A percentile compares a stretch with the other conserved stretches of the same genome.
phyloP scores from a whole-genome alignment of 768 basidiomycete species.

The Rickenella mellea region DNA sequence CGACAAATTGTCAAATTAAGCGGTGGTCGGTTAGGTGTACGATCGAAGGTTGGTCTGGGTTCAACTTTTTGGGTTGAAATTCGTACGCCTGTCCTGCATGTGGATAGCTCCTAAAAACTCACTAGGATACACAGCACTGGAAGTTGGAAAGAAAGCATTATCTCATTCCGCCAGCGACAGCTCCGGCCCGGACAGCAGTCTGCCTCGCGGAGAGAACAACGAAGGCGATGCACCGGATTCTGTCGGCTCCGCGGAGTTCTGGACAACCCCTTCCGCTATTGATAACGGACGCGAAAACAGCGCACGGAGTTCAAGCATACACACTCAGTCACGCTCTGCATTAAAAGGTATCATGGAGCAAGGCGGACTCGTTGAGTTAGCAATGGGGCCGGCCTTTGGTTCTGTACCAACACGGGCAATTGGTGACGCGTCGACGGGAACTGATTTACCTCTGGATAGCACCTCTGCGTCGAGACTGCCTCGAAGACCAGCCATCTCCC shows the following conservation, averaged over 20 bases:
- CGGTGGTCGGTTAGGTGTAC: conserved; percentile 27
- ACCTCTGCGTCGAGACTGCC: no score
- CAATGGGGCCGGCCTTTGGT: conserved; percentile 26
- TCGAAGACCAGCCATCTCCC: no score
- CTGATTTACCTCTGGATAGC: conserved; percentile 12
- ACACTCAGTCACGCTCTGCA: conserved; percentile 31
- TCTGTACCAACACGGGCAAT: conserved; percentile 32
- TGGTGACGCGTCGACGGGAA: conserved; percentile 31
- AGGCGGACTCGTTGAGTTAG: conserved; percentile 47
- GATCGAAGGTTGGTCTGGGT: conserved; percentile 24
- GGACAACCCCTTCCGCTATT: no score
- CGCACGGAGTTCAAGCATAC: no score
- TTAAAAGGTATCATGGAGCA: conserved; percentile 64
- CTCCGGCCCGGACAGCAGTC: no score
- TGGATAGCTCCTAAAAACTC: conserved; percentile 4
- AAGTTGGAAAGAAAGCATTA: conserved; percentile 1
- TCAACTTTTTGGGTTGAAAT: conserved; percentile 34
- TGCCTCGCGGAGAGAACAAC: no score
- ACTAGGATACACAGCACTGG: conserved; percentile 1
- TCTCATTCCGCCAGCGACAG: not conserved
- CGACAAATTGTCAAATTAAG: conserved; percentile 32
- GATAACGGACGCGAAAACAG: no score
- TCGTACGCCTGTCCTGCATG: conserved; percentile 2
- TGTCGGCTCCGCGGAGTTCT: no score
- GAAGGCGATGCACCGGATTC: no score